Conservation (phyloP, 2,329 filamentous ascomycete species). For the Colletotrichum sp. region DNA sequence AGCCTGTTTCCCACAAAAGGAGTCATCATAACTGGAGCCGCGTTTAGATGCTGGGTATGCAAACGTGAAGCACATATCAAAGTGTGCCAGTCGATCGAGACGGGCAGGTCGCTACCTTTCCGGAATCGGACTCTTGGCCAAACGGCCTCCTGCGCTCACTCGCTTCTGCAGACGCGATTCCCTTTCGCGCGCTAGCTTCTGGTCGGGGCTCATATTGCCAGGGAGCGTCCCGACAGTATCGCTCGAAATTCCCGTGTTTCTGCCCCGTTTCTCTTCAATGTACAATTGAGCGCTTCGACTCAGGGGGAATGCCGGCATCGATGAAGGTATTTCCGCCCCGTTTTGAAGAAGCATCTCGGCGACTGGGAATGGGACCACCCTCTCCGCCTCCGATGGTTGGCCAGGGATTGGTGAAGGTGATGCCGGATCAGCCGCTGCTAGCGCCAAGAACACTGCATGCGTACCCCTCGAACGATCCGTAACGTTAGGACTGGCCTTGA, state of each 20-base stretch:
- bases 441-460: constrained; percentile 86
- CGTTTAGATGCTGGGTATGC: constrained; percentile 6
- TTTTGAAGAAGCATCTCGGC: constrained; percentile 94
- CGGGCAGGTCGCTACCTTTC: constrained; percentile 57
- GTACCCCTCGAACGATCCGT: constrained; percentile 86
- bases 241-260: constrained; percentile 48
- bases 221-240: constrained; percentile 71
- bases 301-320: constrained; percentile 82
- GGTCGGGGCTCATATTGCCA: constrained; percentile 42
- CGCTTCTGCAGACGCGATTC: constrained; percentile 78
- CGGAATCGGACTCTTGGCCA: constrained; percentile 69
- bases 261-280: constrained; percentile 75
- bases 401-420: constrained; percentile 62
- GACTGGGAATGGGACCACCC: constrained; percentile 77
- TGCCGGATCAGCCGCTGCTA: constrained; percentile 91
- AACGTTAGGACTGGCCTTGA: constrained; percentile 86
- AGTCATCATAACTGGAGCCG: neutral
- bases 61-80: constrained; percentile 13
- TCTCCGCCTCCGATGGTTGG: constrained; percentile 48
- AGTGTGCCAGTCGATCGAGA: constrained; percentile 21
- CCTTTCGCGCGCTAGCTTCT: constrained; percentile 64
- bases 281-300: constrained; percentile 82
- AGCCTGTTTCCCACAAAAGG: neutral
- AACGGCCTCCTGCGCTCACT: constrained; percentile 76
- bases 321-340: constrained; percentile 82